Conservation (phyloP, 148 eudicot genomes). For the Tetragonia tetragonoides region DNA sequence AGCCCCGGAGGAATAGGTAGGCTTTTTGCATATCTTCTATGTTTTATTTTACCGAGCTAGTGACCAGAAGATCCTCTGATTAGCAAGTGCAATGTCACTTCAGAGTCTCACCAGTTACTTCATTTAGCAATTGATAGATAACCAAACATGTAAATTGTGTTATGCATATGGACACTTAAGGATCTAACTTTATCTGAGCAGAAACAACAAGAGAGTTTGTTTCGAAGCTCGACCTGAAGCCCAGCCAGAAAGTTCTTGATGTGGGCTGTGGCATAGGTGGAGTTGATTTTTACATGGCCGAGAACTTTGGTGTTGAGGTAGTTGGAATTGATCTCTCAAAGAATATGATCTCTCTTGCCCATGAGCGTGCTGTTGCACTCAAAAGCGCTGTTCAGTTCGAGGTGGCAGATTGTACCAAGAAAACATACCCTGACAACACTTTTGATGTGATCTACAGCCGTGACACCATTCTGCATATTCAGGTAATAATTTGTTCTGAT, state of each 20-base stretch:
- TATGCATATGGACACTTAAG: too few species aligned
- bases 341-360: conserved; percentile 89
- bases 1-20: conserved; percentile 98
- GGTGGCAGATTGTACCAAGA: conserved; percentile 96
- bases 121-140: too few species aligned
- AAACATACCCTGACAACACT: conserved; percentile 67
- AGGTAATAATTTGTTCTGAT: conserved; percentile 37
- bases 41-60: too few species aligned
- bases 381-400: conserved; percentile 78
- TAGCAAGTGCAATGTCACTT: too few species aligned
- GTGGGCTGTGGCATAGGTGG: conserved; percentile 99
- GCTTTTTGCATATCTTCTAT: conserved; percentile 17
- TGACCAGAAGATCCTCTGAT: too few species aligned
- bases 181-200: conserved; percentile 25
- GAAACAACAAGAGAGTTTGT: conserved; percentile 95
- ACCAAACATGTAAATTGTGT: too few species aligned
- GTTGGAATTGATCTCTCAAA: conserved; percentile 90
- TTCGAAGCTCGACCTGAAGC: conserved; percentile 66
- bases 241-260: conserved; percentile 92
- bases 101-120: too few species aligned
- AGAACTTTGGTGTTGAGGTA: conserved; percentile 79
- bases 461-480: conserved; percentile 97
- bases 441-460: conserved; percentile 98
- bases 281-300: conserved; percentile 97
- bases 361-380: conserved; percentile 85